phyloP scores from a whole-genome alignment of 345 rosid genomes.

The Gossypium herbaceum region DNA sequence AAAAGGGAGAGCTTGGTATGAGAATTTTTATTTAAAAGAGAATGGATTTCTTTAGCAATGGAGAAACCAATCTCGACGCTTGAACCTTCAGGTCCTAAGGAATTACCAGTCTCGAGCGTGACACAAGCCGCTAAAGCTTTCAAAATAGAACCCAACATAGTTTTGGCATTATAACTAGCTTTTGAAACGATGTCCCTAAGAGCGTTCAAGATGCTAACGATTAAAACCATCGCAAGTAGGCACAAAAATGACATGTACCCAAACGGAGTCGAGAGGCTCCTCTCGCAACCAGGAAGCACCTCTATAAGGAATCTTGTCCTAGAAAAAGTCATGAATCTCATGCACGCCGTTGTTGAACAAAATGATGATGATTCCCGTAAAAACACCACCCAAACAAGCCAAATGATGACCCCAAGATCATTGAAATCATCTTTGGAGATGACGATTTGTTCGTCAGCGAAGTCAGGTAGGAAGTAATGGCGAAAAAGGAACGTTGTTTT shows the following conservation, averaged over 20 bases:
- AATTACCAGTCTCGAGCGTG: conserved; percentile 87
- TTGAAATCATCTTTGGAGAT: background rate
- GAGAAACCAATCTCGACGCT: conserved; percentile 88
- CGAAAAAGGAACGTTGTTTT: background rate
- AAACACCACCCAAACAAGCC: conserved; percentile 67
- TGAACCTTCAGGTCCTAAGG: conserved; percentile 92
- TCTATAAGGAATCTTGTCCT: conserved; percentile 58
- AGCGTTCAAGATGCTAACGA: conserved; percentile 56
- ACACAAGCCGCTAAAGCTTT: conserved; percentile 75
- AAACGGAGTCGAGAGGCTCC: conserved; percentile 47
- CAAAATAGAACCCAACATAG: conserved; percentile 50
- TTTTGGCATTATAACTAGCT: conserved; percentile 21
- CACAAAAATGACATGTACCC: conserved; percentile 59
- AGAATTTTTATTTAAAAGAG: conserved; percentile 37
- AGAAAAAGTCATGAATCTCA: conserved; percentile 68
- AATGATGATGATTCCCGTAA: conserved; percentile 74
- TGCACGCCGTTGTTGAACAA: conserved; percentile 68
- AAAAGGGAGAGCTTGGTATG: conserved; percentile 56
- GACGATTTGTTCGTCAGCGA: background rate
- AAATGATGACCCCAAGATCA: conserved; percentile 32
- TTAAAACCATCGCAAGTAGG: conserved; percentile 65
- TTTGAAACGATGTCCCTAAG: conserved; percentile 26
- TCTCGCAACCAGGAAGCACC: conserved; percentile 87
- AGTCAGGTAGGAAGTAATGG: background rate
- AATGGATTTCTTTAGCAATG: conserved; percentile 56